These are phyloP conservation scores for Zychaea mexicana DNA, from an alignment of 371 early-diverging fungal species.

Conservation along the genomic window DNA sequence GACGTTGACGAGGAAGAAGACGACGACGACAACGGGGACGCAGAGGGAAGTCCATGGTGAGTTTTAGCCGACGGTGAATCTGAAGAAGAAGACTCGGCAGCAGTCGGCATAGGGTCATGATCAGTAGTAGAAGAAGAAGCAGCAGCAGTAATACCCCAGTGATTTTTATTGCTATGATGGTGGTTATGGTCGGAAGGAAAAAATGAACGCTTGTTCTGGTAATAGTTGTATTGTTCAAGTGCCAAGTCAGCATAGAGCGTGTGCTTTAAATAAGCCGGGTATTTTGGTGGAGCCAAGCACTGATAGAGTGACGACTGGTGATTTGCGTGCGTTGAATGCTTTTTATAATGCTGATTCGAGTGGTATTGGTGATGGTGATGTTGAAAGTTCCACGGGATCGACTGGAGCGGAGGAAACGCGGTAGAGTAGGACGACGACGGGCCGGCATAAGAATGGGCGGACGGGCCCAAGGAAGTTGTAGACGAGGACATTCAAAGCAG, in stretches of 20 bases:
- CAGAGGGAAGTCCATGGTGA: not conserved
- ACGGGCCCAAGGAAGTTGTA: constrained; percentile 13
- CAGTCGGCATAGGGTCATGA: not conserved
- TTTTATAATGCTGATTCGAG: too few relatives aligned
- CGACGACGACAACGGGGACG: not conserved
- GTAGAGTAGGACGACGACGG: constrained; percentile 21
- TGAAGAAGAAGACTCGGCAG: not conserved
- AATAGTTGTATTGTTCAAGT: constrained; percentile 28
- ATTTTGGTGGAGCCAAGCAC: constrained; percentile 32
- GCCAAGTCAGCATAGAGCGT: constrained; percentile 34
- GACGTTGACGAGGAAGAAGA: not conserved
- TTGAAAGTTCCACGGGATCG: constrained; percentile 17
- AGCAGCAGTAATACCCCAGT: not conserved
- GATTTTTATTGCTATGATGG: not conserved
- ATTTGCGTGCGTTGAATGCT: constrained; percentile 4
- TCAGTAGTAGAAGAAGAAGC: not conserved
- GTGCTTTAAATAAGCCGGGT: constrained; percentile 38
- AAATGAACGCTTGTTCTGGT: constrained; percentile 8
- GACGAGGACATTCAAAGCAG: constrained; percentile 16
- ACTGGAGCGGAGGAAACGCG: constrained; percentile 30
- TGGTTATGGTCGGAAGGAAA: constrained; percentile 8
- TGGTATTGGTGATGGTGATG: constrained; percentile 5
- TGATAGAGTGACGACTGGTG: constrained; percentile 13
- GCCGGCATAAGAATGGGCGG: not conserved
- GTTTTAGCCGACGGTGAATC: too few relatives aligned